Evolutionary conservation across 1,284 basidiomycete genomes (phyloP).

Genomic region (Papiliotrema terrestris): DNA sequence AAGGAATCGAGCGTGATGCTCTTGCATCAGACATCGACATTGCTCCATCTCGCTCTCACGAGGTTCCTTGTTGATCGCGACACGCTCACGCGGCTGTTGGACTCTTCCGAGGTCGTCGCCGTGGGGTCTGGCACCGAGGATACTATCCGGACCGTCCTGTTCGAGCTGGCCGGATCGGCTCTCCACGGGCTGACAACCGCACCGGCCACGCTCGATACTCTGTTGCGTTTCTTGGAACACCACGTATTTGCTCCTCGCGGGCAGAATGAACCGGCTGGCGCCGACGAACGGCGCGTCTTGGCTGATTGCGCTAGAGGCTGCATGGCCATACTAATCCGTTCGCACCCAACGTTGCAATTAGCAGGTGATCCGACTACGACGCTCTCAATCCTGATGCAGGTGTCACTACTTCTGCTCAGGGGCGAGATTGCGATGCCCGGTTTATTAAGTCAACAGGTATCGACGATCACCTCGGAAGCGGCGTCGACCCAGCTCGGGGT

Average conservation of each 20-base stretch:
- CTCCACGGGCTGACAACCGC: constrained; percentile 21
- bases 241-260: constrained; percentile 1
- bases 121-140: constrained; percentile 17
- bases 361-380: constrained; percentile 13
- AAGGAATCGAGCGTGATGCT: constrained; percentile 8
- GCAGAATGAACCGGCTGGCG: neutral
- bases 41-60: constrained; percentile 26
- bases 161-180: constrained; percentile 22
- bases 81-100: constrained; percentile 7
- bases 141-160: constrained; percentile 25
- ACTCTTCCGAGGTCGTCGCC: constrained; percentile 8
- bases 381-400: constrained; percentile 13
- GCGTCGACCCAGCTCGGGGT: constrained; percentile 21
- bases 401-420: constrained; percentile 23
- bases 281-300: constrained; percentile 3
- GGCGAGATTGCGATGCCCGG: constrained; percentile 23
- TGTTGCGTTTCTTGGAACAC: constrained; percentile 19
- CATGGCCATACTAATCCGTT: constrained; percentile 22
- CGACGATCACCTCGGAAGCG: constrained; percentile 17
- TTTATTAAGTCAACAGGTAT: constrained; percentile 16
- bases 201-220: constrained; percentile 16
- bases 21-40: constrained; percentile 32
- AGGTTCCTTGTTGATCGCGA: constrained; percentile 20
- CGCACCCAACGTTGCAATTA: constrained; percentile 18
- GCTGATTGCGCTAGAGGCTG: constrained; percentile 25